Evolutionary conservation across 768 basidiomycete species (phyloP), one percentile per base, ranked within the genome.

Genomic region (Postia placenta): DNA sequence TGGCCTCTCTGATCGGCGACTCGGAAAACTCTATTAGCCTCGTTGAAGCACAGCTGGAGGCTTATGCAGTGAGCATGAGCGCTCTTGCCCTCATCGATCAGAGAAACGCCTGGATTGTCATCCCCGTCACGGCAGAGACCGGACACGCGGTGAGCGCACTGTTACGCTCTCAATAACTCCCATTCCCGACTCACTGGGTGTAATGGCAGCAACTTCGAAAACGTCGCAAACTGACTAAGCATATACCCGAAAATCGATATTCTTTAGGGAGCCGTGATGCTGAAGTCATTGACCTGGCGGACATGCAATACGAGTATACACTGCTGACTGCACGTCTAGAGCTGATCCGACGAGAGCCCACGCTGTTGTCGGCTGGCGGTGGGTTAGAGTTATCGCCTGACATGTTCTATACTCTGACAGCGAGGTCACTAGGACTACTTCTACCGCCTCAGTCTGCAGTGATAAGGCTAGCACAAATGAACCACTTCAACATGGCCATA

Each of bases 1-100:
- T 98, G 7, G 81, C 78, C 44, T 71, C 69, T 26, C 56, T 75
- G 26, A 50, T 64, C 44, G 64, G 57, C 43, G 61, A 67, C 38
- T 56, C 67, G 17, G 55, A 61, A 54, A 62, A 70, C 39, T 71
- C 70, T 53, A 52, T 66, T 30, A 78, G 78, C 27, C 60, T 87
- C 17, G 74, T 81, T 28, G 81, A 83, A 56, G 80, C 85, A 58
- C 90, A 84, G 62, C 67, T 83, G 26, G 82, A 93, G 58, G 87
- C 91, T 12, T 86, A 90, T 58, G 76, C 85, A 42, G 81, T 94
- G 36, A 87, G 92, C 23, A 87, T 94, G 63, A 96, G 96, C 62
- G 83, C 92, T 3, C 72, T 99, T 40, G 80, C 86, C 17, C 73
- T 98, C 53, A 78, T 92, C 33, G 87, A 92, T 59, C 72, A 74